Evolutionary conservation across 23 red algal species (phyloP), one percentile per base, ranked within the genome.

Genomic region (Agarophyton chilense): DNA sequence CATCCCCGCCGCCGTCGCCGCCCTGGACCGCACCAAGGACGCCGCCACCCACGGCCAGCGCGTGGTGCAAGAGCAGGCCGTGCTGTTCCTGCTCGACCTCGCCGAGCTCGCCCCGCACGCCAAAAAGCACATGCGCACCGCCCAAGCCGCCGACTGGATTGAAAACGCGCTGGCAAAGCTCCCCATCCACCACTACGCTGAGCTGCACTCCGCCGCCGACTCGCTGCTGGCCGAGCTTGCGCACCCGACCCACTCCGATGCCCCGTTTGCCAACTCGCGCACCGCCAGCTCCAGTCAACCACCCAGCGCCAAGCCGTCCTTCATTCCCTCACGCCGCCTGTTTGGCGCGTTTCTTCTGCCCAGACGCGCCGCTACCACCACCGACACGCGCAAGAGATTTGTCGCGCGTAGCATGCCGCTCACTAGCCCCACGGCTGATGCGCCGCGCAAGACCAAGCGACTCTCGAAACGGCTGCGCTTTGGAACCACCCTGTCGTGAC

Each of bases 41-140:
- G 79, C 74, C 6, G 53, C 46, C 39, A 56, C 74, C 19, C 28
- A 41, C 33, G 74, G 74, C 43, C 34, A 83, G n/a, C 46, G 79
- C 55, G 46, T 83, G 4, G 79, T 83, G 18, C 56, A 83, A 19
- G 79, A 83, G 44, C 79, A 83, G 41, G 54, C 56, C 7, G 79
- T 83, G 17, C 35, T 83, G 60, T 83, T 83, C 39, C 41, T 83
- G 79, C 55, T 67, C 18, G 79, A 83, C 41, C 22, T 83, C 10
- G 56, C 60, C 8, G 16, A 18, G 39, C 36, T 83, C 21, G 79
- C 60, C 1, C 79, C 79, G 4, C 65, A 72, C 21, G 1, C 65
- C 14, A 72, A 72, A 13, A 72, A 72, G n/a, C 36, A 44, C 65
- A 72, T 72, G 65, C 39, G 65, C n/a, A 34, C 40, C 24, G 36